phyloP scores from a whole-genome alignment of 139 green algal species.

The Zygnema circumcarinatum region DNA sequence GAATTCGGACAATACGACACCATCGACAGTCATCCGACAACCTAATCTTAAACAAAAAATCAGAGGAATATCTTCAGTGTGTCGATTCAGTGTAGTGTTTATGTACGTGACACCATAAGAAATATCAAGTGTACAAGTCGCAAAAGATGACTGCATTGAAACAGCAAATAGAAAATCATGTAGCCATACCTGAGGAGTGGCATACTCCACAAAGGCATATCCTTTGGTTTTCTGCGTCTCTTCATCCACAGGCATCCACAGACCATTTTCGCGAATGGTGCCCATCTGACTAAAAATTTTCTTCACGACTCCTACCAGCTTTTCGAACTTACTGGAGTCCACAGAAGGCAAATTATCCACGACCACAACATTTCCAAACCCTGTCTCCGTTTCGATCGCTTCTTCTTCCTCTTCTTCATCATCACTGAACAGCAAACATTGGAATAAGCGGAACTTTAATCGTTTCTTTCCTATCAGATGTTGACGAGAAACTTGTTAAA shows the following conservation, averaged over 20 bases:
- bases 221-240: slow-evolving; percentile 81
- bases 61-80: no score
- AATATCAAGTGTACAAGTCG: no score
- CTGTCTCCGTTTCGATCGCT: slow-evolving; percentile 83
- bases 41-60: no score
- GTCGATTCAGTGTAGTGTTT: no score
- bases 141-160: no score
- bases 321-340: slow-evolving; percentile 90
- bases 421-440: slow-evolving; percentile 64
- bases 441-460: background rate
- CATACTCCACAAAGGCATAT: slow-evolving; percentile 95
- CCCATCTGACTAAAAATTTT: slow-evolving; percentile 91
- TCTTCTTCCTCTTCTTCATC: slow-evolving; percentile 87
- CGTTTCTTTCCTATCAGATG: background rate
- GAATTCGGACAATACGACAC: no score
- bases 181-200: slow-evolving; percentile 60
- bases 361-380: slow-evolving; percentile 94
- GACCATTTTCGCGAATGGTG: slow-evolving; percentile 75
- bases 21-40: no score
- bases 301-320: slow-evolving; percentile 86
- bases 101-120: no score
- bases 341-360: slow-evolving; percentile 93
- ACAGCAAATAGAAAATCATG: no score
- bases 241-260: slow-evolving; percentile 87
- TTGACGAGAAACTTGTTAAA: background rate